Conservation (phyloP, 306 rosid genomes). For the Adenanthera pavonina region DNA sequence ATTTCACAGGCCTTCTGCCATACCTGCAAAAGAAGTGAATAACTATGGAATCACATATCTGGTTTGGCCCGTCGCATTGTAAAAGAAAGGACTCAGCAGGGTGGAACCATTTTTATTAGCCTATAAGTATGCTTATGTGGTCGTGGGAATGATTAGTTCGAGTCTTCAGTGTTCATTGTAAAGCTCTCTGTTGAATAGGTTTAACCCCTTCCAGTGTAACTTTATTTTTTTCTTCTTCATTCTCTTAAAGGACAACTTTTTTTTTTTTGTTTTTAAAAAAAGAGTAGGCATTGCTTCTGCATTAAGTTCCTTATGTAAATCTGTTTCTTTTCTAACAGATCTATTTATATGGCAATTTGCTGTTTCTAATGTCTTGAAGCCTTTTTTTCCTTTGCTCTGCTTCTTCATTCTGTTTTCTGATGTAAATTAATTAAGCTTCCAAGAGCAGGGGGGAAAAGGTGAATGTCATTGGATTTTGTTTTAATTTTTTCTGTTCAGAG, state of each 20-base stretch:
- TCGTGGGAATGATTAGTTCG: constrained; percentile 40
- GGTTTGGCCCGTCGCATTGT: constrained; percentile 33
- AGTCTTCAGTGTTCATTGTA: constrained; percentile 43
- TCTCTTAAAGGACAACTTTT: constrained; percentile 22
- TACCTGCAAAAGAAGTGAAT: constrained; percentile 37
- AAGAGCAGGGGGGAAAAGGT: not conserved
- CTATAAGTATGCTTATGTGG: constrained; percentile 41
- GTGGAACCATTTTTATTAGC: constrained; percentile 39
- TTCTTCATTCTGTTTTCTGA: not conserved
- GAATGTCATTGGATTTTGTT: not conserved
- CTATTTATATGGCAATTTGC: constrained; percentile 18
- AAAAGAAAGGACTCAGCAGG: constrained; percentile 35
- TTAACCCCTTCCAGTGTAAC: constrained; percentile 39
- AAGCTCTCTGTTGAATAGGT: constrained; percentile 39
- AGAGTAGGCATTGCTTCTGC: constrained; percentile 36
- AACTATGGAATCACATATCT: constrained; percentile 27
- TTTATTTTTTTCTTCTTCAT: constrained; percentile 10
- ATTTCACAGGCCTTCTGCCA: constrained; percentile 37
- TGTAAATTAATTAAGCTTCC: not conserved
- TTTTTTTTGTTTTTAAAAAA: not conserved
- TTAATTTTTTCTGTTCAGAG: not conserved
- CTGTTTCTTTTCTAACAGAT: constrained; percentile 13
- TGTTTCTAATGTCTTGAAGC: not conserved
- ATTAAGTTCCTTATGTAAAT: constrained; percentile 37
- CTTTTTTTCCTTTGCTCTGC: not conserved